A percentile compares a stretch with the other conserved stretches of the same genome.
Conservation (phyloP, 2,329 filamentous ascomycete genomes). For the Cephalotrichum gorgonifer region DNA sequence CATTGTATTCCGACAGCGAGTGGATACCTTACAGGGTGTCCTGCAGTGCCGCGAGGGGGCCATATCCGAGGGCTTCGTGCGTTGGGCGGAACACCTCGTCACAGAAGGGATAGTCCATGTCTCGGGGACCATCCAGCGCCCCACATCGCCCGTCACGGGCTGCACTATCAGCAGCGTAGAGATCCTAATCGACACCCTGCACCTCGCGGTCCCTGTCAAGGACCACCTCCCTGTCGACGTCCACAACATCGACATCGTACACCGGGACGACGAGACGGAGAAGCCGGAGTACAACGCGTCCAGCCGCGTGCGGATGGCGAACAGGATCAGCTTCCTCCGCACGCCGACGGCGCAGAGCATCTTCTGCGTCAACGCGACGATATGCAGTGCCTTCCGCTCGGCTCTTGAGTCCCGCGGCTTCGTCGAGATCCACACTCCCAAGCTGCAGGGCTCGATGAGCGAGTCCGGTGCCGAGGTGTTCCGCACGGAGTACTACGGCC, state of each 20-base stretch:
- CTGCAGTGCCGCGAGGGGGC: constrained; percentile 30
- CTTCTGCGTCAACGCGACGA: constrained; percentile 74
- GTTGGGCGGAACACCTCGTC: constrained; percentile 77
- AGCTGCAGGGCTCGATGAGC: constrained; percentile 80
- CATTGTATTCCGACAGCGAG: constrained; percentile 75
- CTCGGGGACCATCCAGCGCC: constrained; percentile 60
- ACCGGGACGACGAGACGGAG: constrained; percentile 21
- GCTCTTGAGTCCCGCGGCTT: constrained; percentile 68
- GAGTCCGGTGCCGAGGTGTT: constrained; percentile 90
- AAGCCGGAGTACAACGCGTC: constrained; percentile 51
- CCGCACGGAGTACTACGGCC: constrained; percentile 82
- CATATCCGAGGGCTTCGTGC: constrained; percentile 54
- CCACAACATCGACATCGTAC: constrained; percentile 30
- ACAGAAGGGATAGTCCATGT: constrained; percentile 71
- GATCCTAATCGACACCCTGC: constrained; percentile 51
- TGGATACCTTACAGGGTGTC: constrained; percentile 75
- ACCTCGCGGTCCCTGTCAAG: constrained; percentile 39
- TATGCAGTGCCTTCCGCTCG: constrained; percentile 69
- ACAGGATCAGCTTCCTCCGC: constrained; percentile 74
- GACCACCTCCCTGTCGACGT: constrained; percentile 37
- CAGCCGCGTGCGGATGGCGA: constrained; percentile 58
- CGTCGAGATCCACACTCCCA: constrained; percentile 89
- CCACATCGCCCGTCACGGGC: constrained; percentile 64
- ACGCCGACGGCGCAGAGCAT: constrained; percentile 81
- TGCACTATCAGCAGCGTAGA: constrained; percentile 69